Conservation (phyloP, 257 asterid species). For the Solanum medicagineum region DNA sequence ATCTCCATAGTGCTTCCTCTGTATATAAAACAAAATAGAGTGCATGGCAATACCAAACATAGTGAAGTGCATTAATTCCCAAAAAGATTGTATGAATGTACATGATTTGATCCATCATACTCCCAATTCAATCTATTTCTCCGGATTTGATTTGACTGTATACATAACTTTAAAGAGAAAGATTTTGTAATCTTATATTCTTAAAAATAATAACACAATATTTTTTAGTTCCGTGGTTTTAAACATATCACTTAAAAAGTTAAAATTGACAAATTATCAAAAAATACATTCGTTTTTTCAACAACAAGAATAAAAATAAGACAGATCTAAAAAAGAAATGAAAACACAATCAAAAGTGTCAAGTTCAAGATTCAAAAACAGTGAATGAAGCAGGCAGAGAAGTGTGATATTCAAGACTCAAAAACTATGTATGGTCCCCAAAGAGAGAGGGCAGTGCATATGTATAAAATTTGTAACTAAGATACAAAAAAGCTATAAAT, state of each 20-base stretch:
- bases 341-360: not conserved
- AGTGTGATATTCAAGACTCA: not conserved
- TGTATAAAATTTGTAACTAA: not conserved
- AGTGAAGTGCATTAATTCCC: not conserved
- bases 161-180: no score
- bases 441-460: not conserved
- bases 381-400: not conserved
- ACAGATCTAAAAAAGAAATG: not conserved
- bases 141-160: no score
- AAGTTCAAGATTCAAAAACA: not conserved
- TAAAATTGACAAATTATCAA: not conserved
- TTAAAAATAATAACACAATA: no score
- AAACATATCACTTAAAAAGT: not conserved
- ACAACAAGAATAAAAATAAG: not conserved
- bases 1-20: not conserved
- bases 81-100: not conserved
- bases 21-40: not conserved
- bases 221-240: not conserved
- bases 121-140: no score
- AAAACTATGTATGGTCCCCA: slow-evolving; percentile 1
- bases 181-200: no score
- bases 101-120: not conserved
- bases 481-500: not conserved
- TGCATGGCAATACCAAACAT: not conserved
- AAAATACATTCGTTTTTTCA: not conserved